These are phyloP conservation scores for Fusarium mundagurra DNA, from an alignment of 2,329 filamentous ascomycete genomes.

Conservation along the genomic window DNA sequence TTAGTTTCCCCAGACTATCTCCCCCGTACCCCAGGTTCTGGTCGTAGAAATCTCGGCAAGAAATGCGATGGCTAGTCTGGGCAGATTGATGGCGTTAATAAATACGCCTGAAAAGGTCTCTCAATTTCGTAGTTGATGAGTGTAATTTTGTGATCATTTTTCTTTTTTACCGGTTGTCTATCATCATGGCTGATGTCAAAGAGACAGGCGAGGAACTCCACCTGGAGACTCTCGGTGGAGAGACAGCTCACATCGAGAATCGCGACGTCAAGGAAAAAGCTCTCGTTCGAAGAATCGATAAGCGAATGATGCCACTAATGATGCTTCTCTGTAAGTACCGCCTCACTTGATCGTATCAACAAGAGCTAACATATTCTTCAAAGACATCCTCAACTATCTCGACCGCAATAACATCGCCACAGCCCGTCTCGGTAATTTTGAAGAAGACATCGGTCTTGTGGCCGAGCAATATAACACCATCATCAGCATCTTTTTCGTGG, in stretches of 20 bases:
- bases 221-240: neutral
- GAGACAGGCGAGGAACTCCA: neutral
- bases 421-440: constrained; percentile 14
- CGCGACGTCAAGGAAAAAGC: neutral
- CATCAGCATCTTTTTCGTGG: constrained; percentile 62
- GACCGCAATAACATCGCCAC: constrained; percentile 25
- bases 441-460: constrained; percentile 18
- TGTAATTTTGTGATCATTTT: no score
- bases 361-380: neutral
- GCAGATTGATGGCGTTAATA: neutral
- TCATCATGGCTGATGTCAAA: neutral
- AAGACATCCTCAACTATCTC: constrained; percentile 8
- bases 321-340: neutral
- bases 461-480: constrained; percentile 13
- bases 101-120: neutral
- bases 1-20: neutral
- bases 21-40: neutral
- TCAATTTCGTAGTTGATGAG: accelerated
- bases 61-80: neutral
- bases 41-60: neutral
- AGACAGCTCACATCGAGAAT: neutral
- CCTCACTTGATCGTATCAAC: accelerated
- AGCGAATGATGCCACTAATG: constrained; percentile 22
- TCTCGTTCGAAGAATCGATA: constrained; percentile 4
- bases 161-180: no score